Conservation (phyloP, 2,329 filamentous ascomycete genomes). For the Stylonectria norvegica region DNA sequence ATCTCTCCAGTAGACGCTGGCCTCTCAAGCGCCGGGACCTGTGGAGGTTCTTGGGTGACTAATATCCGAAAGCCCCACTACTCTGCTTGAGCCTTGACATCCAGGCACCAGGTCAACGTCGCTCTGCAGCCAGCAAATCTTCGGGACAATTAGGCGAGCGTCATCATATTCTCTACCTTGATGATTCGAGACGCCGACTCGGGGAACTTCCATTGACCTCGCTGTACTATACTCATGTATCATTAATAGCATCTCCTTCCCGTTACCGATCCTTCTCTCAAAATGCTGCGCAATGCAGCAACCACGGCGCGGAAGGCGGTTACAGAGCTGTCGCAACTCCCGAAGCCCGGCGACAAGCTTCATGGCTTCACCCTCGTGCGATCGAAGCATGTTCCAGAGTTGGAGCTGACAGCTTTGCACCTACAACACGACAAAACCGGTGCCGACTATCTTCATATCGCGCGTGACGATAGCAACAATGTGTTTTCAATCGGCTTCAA, state of each 20-base stretch:
- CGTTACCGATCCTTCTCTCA: conserved; percentile 8
- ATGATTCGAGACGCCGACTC: conserved; percentile 11
- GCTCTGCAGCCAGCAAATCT: too few species aligned
- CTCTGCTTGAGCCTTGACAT: too few species aligned
- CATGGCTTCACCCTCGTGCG: conserved; percentile 91
- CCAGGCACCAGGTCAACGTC: too few species aligned
- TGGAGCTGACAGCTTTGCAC: conserved; percentile 86
- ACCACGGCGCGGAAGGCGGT: conserved; percentile 59
- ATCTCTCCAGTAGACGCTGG: too few species aligned
- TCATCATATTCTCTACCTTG: conserved; percentile 11
- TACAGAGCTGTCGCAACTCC: conserved; percentile 71
- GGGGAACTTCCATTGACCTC: conserved; percentile 1
- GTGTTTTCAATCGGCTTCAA: conserved; percentile 99
- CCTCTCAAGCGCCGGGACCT: too few species aligned
- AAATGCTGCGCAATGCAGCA: conserved; percentile 53
- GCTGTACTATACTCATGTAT: conserved; percentile 22
- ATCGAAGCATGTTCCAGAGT: conserved; percentile 87
- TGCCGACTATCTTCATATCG: conserved; percentile 93
- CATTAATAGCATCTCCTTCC: conserved; percentile 12
- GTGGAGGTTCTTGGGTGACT: too few species aligned
- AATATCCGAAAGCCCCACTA: too few species aligned
- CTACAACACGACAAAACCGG: conserved; percentile 93
- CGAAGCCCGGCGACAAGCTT: conserved; percentile 77
- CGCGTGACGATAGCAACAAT: conserved; percentile 95
- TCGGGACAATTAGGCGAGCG: too few species aligned